Percentiles rank a stretch among this genome's conserved stretches.
Conservation (phyloP, 495 filamentous ascomycete species). For the Trichocladium uniseriatum region DNA sequence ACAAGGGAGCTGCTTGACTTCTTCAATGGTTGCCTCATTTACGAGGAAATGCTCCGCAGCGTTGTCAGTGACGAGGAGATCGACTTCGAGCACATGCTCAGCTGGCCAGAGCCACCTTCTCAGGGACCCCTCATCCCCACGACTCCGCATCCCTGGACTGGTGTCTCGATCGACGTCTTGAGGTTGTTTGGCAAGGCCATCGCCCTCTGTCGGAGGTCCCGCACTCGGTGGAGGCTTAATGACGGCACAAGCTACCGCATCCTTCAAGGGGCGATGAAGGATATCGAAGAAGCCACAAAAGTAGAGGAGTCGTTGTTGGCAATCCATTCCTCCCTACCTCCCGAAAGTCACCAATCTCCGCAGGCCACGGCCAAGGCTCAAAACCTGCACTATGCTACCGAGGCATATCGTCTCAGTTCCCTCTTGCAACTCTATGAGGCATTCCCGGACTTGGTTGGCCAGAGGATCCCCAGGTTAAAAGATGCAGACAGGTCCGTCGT, state of each 20-base stretch:
- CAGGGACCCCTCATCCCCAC: slow-evolving; percentile 7
- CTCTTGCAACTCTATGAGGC: slow-evolving; percentile 28
- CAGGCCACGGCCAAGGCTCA: background rate
- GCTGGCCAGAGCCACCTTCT: slow-evolving; percentile 22
- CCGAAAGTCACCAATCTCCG: background rate
- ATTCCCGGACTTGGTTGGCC: slow-evolving; percentile 24
- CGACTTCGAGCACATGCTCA: slow-evolving; percentile 26
- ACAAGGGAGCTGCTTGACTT: slow-evolving; percentile 21
- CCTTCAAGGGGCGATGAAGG: slow-evolving; percentile 25
- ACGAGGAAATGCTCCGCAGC: slow-evolving; percentile 30
- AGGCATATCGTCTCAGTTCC: slow-evolving; percentile 26
- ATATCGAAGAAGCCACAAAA: slow-evolving; percentile 23
- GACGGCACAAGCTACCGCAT: slow-evolving; percentile 21
- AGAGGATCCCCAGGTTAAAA: slow-evolving; percentile 15
- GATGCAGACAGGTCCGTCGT: slow-evolving; percentile 9
- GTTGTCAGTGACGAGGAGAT: slow-evolving; percentile 28
- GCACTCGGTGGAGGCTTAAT: slow-evolving; percentile 24
- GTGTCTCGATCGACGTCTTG: slow-evolving; percentile 21
- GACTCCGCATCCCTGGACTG: slow-evolving; percentile 23
- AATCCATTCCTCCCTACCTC: slow-evolving; percentile 4
- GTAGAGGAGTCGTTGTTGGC: slow-evolving; percentile 20
- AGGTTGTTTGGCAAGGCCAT: slow-evolving; percentile 28
- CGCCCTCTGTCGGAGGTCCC: slow-evolving; percentile 25
- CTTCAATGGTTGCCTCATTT: slow-evolving; percentile 29
- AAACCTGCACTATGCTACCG: slow-evolving; percentile 16